Base-by-base conservation (phyloP, 1,284 basidiomycete genomes). In the Trametes versicolor region DNA sequence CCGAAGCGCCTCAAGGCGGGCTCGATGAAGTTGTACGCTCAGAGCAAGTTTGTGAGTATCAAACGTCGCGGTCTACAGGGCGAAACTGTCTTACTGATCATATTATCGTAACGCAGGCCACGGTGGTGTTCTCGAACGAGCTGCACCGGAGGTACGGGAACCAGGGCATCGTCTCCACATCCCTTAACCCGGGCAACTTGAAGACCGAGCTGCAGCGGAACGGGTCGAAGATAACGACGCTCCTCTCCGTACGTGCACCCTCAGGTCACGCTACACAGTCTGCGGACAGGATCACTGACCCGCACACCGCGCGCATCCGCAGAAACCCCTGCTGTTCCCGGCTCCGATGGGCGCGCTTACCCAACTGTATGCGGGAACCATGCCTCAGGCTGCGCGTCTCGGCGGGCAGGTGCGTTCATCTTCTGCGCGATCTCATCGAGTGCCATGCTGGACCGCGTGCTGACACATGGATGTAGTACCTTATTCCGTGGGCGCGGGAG, bases 131-230 rank as follows among this genome's bases (percentile, higher is more conserved):
- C 13, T 39, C 53, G 37, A 55, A 55, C 25, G 37, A 55, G 23
- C 36, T 41, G 39, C 81, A 83, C 4, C 73, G 80, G 27, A 73
- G 82, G 62, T 86, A 87, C 67, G 82, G 78, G 0, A 80, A 82
- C n/a, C 74, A 85, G 62, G 84, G 83, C 19, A 80, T 89, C 36
- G 78, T 88, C 5, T 85, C 83, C 1, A 79, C 76, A 0, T 80
- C 84, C 2, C 68, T 85, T 0, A 81, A 88, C 60, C 69, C 72
- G 63, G 84, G 85, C 8, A 82, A 80, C 60, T 62, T 86, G 54
- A 74, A 79, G 37, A 80, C 83, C 0, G 81, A 85, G 17, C 70
- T 88, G 25, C 70, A 75, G 43, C 79, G 83, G 15, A 71, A 85
- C 43, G 32, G 59, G 1, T 68, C 69, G 10, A 45, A 41, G 48